Percentiles rank a stretch among this genome's conserved stretches.
Evolutionary conservation across 768 basidiomycete species (phyloP).

Genomic region (Imleria badia): DNA sequence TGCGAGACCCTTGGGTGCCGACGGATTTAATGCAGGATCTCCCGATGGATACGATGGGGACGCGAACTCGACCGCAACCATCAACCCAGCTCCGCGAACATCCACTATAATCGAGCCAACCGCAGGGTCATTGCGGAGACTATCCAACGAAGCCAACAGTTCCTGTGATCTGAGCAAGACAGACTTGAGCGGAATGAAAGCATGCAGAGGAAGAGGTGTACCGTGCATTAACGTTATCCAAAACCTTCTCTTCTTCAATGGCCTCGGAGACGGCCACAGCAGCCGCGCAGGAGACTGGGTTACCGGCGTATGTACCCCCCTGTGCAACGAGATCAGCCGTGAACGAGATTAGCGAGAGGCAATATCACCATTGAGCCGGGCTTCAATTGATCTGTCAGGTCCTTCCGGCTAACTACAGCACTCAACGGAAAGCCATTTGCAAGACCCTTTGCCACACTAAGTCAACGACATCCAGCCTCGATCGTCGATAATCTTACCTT

Average conservation of each 20-base stretch:
- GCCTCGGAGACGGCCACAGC: conserved; percentile 78
- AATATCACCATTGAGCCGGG: conserved; percentile 74
- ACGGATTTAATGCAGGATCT: conserved; percentile 42
- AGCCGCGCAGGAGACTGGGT: conserved; percentile 90
- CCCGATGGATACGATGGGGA: conserved; percentile 55
- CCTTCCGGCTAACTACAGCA: conserved; percentile 77
- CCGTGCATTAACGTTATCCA: conserved; percentile 77
- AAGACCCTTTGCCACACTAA: conserved; percentile 49
- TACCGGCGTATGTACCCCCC: conserved; percentile 92
- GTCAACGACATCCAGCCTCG: conserved; percentile 4
- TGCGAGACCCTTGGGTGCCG: conserved; percentile 56
- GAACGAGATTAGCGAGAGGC: neutral
- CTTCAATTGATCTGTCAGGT: conserved; percentile 73
- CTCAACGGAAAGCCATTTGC: conserved; percentile 95
- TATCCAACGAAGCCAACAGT: conserved; percentile 60
- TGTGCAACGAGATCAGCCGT: conserved; percentile 27
- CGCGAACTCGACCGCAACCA: conserved; percentile 82
- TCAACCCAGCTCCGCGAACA: conserved; percentile 85
- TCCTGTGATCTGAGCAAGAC: conserved; percentile 57
- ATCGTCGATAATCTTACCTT: conserved; percentile 52
- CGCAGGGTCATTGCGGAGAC: conserved; percentile 52
- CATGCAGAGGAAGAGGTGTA: conserved; percentile 28
- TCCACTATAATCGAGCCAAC: conserved; percentile 69
- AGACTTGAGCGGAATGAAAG: neutral
- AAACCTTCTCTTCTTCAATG: conserved; percentile 76